Evolutionary conservation across 179 eudicot species (phyloP), one percentile per base, ranked within the genome.

Genomic region (Carnegiea gigantea): DNA sequence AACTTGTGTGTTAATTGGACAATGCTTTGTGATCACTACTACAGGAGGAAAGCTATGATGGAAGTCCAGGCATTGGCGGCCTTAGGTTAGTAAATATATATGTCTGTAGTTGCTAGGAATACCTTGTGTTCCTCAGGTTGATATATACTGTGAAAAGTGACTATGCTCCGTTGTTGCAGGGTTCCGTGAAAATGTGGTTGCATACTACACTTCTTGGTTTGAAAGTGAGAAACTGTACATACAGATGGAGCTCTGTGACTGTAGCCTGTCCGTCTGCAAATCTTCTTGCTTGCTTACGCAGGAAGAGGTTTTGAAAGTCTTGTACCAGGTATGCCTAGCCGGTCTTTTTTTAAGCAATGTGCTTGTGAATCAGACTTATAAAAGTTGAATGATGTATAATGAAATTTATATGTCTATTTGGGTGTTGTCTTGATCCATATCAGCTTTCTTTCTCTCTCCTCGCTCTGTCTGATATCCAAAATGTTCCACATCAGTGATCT

Each of bases 61-160:
- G 98, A 95, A 89, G 98, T 95, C 84, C 98, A 95, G 82, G 95
- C 98, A 74, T 80, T 93, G 82, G 95, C 93, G 26, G 97, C 98
- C 81, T 72, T 95, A 90, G 97, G 98, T 93, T 81, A 80, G 90
- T 82, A 64, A 70, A 75, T 18, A 28, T 21, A 60, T 17, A 46
- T 1, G 43, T 73, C 75, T 5, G 3, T 21, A 38, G 76, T 38
- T 71, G 80, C 40, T 71, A 62, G 62, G 4, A 67, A 11, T 74
- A 8, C 15, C 6, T 18, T 75, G 40, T n/a, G 7, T 14, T 17
- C 24, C 2, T 74, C 5, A 57, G n/a, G 62, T 57, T 18, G 62
- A 54, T 36, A 30, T 44, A 67, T 43, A 13, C n/a, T 77, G 33
- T 65, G 36, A 49, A n/a, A 46, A 48, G 10, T 78, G 24, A 33